A percentile compares a stretch with the other conserved stretches of the same genome.
These are phyloP conservation scores for Apiospora saccharicola DNA, from an alignment of 2,329 filamentous ascomycete species.

Conservation along the genomic window DNA sequence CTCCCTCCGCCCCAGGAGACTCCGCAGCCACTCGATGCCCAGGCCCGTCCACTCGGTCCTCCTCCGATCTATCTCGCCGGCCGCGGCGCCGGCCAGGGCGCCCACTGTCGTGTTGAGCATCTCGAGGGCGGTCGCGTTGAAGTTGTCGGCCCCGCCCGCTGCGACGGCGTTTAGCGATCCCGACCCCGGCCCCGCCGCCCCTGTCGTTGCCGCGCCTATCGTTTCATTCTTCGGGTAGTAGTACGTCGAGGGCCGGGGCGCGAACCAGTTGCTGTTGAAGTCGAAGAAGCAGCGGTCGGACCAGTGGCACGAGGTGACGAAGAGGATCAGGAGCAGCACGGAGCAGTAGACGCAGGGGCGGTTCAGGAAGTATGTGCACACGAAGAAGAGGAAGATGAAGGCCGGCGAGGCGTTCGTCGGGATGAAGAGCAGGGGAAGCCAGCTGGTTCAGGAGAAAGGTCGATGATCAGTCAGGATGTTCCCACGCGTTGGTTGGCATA, in stretches of 20 bases:
- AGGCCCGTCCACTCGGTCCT: conserved; percentile 76
- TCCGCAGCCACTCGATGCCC: conserved; percentile 86
- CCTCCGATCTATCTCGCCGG: conserved; percentile 65
- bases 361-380: conserved; percentile 95
- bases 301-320: conserved; percentile 91
- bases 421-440: conserved; percentile 88
- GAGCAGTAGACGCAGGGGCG: conserved; percentile 98
- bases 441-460: conserved; percentile 57
- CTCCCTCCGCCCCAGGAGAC: conserved; percentile 80
- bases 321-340: conserved; percentile 91
- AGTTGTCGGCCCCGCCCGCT: conserved; percentile 38
- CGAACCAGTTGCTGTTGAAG: conserved; percentile 91
- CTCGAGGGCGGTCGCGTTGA: conserved; percentile 60
- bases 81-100: conserved; percentile 70
- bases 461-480: conserved; percentile 12
- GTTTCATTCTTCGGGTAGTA: conserved; percentile 30
- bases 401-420: conserved; percentile 85
- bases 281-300: conserved; percentile 93
- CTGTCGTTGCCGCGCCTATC: not conserved
- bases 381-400: conserved; percentile 88
- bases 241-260: conserved; percentile 67
- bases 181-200: conserved; percentile 34
- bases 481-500: conserved; percentile 8
- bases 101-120: conserved; percentile 74
- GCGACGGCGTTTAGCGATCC: conserved; percentile 25